Evolutionary conservation across 2,329 filamentous ascomycete species (phyloP).

Genomic region (Epicoccum sorghinum): DNA sequence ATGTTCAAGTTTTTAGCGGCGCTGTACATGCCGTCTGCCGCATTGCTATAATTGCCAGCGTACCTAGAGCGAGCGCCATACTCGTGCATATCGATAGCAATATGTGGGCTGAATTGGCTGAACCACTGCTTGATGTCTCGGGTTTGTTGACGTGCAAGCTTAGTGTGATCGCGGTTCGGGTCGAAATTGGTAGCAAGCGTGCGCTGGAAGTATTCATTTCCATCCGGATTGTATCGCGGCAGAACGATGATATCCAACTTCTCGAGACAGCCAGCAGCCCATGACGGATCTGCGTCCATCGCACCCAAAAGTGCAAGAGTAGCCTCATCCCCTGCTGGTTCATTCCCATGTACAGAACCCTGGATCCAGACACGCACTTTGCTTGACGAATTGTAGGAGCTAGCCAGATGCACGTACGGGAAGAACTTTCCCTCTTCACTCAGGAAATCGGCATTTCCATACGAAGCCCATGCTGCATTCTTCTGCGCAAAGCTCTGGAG

Average conservation of each 20-base stretch:
- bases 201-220: slow-evolving; percentile 46
- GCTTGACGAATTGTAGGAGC: slow-evolving; percentile 17
- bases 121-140: slow-evolving; percentile 44
- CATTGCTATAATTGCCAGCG: slow-evolving; percentile 39
- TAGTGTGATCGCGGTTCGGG: slow-evolving; percentile 47
- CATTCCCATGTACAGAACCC: slow-evolving; percentile 46
- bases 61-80: slow-evolving; percentile 38
- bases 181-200: slow-evolving; percentile 46
- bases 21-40: slow-evolving; percentile 44
- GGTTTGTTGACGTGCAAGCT: slow-evolving; percentile 44
- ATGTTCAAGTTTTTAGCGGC: slow-evolving; percentile 49
- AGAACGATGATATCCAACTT: slow-evolving; percentile 44
- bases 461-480: slow-evolving; percentile 42
- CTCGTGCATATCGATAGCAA: slow-evolving; percentile 48
- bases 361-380: slow-evolving; percentile 48
- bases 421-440: slow-evolving; percentile 44
- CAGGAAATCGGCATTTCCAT: slow-evolving; percentile 32
- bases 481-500: slow-evolving; percentile 35
- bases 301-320: slow-evolving; percentile 44
- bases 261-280: slow-evolving; percentile 39
- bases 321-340: slow-evolving; percentile 47
- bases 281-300: slow-evolving; percentile 40
- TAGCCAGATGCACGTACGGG: slow-evolving; percentile 40
- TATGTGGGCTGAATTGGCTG: slow-evolving; percentile 39
- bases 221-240: slow-evolving; percentile 47